These are phyloP conservation scores for Suillus placidus DNA, from an alignment of 768 basidiomycete genomes.

Conservation along the genomic window DNA sequence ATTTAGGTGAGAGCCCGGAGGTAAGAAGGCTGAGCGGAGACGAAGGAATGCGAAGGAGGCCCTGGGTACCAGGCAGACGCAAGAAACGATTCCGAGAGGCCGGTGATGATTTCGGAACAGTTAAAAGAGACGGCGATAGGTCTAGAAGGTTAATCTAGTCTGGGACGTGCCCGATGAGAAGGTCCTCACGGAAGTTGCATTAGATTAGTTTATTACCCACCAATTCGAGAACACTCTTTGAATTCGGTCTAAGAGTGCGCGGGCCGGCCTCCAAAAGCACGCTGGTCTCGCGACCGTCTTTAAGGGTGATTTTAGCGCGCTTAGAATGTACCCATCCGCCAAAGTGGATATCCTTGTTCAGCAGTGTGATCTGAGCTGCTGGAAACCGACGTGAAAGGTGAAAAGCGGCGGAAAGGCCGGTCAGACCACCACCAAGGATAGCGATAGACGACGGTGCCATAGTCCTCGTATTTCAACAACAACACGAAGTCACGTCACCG, in stretches of 20 bases:
- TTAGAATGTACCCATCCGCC: constrained; percentile 89
- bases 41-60: constrained; percentile 56
- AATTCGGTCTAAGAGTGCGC: constrained; percentile 79
- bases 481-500: neutral
- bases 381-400: constrained; percentile 73
- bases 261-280: constrained; percentile 86
- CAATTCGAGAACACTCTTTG: constrained; percentile 74
- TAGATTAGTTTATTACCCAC: constrained; percentile 42
- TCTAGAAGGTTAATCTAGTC: constrained; percentile 76
- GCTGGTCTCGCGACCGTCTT: constrained; percentile 32
- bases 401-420: constrained; percentile 82
- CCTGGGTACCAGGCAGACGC: constrained; percentile 51
- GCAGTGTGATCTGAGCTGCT: constrained; percentile 55
- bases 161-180: constrained; percentile 19
- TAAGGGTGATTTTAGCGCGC: constrained; percentile 45
- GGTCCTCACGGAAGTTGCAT: constrained; percentile 3
- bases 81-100: constrained; percentile 82
- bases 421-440: constrained; percentile 79
- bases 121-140: constrained; percentile 61
- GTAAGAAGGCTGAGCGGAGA: constrained; percentile 40
- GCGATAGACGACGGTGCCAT: constrained; percentile 48
- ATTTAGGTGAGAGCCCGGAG: constrained; percentile 32
- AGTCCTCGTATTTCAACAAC: neutral
- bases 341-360: constrained; percentile 64
- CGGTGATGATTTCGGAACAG: constrained; percentile 64